phyloP scores from a whole-genome alignment of 306 rosid species.

The Glycyrrhiza uralensis region DNA sequence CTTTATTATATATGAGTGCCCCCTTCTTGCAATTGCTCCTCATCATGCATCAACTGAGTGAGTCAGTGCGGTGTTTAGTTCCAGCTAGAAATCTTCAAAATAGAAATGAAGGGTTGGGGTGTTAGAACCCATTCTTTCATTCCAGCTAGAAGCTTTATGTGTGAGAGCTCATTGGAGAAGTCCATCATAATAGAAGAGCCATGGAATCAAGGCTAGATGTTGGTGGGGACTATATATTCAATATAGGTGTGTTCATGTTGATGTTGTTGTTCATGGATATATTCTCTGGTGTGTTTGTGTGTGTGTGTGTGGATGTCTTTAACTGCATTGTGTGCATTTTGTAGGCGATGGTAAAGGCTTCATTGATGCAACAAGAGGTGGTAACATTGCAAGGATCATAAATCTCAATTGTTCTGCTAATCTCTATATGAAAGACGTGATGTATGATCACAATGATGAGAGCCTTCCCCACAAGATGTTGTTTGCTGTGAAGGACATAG shows the following conservation, averaged over 20 bases:
- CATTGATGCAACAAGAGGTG: conserved; percentile 27
- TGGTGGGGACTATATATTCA: not conserved
- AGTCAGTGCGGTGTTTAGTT: conserved; percentile 28
- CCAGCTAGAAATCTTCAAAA: conserved; percentile 37
- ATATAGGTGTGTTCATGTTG: conserved; percentile 11
- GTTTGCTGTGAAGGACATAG: conserved; percentile 33
- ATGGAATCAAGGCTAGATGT: not conserved
- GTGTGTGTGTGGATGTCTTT: not conserved
- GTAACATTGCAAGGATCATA: conserved; percentile 37
- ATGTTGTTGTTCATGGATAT: not conserved
- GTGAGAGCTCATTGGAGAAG: conserved; percentile 45
- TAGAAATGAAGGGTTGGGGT: conserved; percentile 39
- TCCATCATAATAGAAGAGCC: not conserved
- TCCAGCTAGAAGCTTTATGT: conserved; percentile 37
- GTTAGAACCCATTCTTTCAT: conserved; percentile 44
- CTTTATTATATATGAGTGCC: conserved; percentile 35
- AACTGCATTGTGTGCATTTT: not conserved
- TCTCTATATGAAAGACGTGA: conserved; percentile 11
- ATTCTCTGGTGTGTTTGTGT: not conserved
- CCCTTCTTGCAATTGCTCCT: conserved; percentile 35
- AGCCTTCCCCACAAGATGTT: conserved; percentile 30
- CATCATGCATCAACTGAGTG: conserved; percentile 34
- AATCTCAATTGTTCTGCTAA: conserved; percentile 38
- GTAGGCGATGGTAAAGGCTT: conserved; percentile 19
- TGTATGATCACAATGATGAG: conserved; percentile 14